Evolutionary conservation across 2,329 filamentous ascomycete species (phyloP).

Genomic region (Aspergillus neotritici): DNA sequence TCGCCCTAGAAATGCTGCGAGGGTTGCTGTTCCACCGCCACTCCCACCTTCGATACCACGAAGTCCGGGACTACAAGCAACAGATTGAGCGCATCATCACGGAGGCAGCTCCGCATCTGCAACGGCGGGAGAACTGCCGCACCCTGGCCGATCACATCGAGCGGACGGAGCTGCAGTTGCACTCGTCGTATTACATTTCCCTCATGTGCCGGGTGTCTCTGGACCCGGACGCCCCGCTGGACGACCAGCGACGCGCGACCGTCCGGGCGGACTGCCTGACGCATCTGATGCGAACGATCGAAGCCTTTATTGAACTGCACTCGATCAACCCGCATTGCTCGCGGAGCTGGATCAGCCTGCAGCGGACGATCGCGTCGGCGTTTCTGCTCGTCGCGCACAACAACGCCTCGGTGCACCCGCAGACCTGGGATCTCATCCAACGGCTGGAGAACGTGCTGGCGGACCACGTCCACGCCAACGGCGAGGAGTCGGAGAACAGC

Average conservation of each 20-base stretch:
- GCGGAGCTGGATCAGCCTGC: slow-evolving; percentile 39
- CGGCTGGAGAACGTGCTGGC: slow-evolving; percentile 25
- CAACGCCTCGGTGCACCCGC: slow-evolving; percentile 18
- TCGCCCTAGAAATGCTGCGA: slow-evolving; percentile 50
- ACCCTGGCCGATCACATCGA: slow-evolving; percentile 48
- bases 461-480: slow-evolving; percentile 29
- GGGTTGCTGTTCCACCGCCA: slow-evolving; percentile 46
- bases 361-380: slow-evolving; percentile 38
- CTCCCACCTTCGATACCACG: slow-evolving; percentile 45
- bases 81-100: slow-evolving; percentile 50
- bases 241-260: slow-evolving; percentile 30
- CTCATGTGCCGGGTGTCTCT: slow-evolving; percentile 55
- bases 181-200: slow-evolving; percentile 56
- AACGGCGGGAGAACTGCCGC: slow-evolving; percentile 40
- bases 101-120: slow-evolving; percentile 53
- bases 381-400: slow-evolving; percentile 34
- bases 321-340: slow-evolving; percentile 32
- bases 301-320: slow-evolving; percentile 52
- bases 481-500: slow-evolving; percentile 17
- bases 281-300: slow-evolving; percentile 48
- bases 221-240: slow-evolving; percentile 33
- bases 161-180: slow-evolving; percentile 54
- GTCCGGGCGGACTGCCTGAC: slow-evolving; percentile 50
- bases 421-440: slow-evolving; percentile 25
- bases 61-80: slow-evolving; percentile 52